These are phyloP conservation scores for Neofusicoccum umdonicola DNA, from an alignment of 2,329 filamentous ascomycete genomes.

Conservation along the genomic window DNA sequence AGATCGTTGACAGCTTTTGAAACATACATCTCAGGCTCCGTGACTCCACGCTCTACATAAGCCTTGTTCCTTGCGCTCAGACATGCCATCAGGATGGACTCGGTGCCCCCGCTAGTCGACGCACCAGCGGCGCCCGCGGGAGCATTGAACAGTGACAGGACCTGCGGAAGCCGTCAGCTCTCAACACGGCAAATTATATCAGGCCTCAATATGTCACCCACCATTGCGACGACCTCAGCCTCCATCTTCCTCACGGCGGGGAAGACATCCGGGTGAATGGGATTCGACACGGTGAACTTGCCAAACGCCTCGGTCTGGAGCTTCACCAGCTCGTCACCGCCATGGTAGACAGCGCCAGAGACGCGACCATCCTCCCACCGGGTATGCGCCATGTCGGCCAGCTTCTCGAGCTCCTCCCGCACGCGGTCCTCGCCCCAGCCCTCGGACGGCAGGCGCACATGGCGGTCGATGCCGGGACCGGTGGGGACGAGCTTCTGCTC, in stretches of 20 bases:
- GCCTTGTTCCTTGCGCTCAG: constrained; percentile 87
- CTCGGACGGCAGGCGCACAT: constrained; percentile 75
- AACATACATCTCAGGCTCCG: constrained; percentile 83
- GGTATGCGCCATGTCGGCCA: constrained; percentile 87
- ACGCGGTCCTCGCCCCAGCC: constrained; percentile 80
- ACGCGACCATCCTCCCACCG: constrained; percentile 96
- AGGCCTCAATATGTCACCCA: constrained; percentile 38
- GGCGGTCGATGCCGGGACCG: constrained; percentile 67
- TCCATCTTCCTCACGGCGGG: constrained; percentile 99
- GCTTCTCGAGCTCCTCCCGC: constrained; percentile 71
- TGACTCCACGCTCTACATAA: constrained; percentile 79
- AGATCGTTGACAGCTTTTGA: background rate
- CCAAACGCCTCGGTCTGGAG: constrained; percentile 92
- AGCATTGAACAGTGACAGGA: constrained; percentile 80
- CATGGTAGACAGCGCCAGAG: constrained; percentile 94
- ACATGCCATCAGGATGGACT: constrained; percentile 95
- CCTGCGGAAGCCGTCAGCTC: constrained; percentile 33
- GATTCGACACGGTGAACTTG: constrained; percentile 92
- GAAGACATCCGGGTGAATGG: constrained; percentile 97
- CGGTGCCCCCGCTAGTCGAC: constrained; percentile 88
- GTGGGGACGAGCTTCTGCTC: constrained; percentile 79
- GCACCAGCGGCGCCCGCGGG: constrained; percentile 83
- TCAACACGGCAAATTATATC: background rate
- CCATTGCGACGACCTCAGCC: constrained; percentile 96
- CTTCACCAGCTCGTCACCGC: constrained; percentile 75